Conservation (phyloP, 768 basidiomycete species). For the Tylopilus vinaceipallidus region DNA sequence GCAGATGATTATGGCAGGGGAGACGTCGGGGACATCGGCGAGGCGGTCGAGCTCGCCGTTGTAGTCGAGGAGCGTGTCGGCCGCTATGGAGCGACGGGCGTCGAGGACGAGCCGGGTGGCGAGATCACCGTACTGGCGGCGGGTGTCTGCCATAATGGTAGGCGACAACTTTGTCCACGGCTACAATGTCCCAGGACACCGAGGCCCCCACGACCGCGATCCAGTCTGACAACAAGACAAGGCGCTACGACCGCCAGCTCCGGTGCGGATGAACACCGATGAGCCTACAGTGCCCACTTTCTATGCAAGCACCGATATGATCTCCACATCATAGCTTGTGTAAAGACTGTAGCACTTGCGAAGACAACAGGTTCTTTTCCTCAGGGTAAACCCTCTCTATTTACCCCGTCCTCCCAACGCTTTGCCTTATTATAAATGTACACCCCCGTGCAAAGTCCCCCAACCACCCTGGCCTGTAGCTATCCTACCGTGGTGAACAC, state of each 20-base stretch:
- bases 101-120: constrained; percentile 86
- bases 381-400: too few species aligned
- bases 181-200: constrained; percentile 44
- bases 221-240: constrained; percentile 69
- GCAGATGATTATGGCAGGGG: constrained; percentile 70
- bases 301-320: too few species aligned
- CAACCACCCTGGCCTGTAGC: too few species aligned
- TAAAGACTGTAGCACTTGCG: too few species aligned
- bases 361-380: too few species aligned
- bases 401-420: too few species aligned
- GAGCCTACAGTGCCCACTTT: too few species aligned
- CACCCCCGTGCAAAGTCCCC: too few species aligned
- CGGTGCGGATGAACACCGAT: too few species aligned
- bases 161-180: constrained; percentile 7
- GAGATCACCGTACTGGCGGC: constrained; percentile 81
- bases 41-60: constrained; percentile 79
- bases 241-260: constrained; percentile 93
- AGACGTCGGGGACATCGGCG: constrained; percentile 46
- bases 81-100: constrained; percentile 79
- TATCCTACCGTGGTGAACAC: too few species aligned
- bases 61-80: constrained; percentile 86
- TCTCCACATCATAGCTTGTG: too few species aligned
- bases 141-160: constrained; percentile 43
- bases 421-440: too few species aligned
- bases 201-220: constrained; percentile 42